Conservation (phyloP, 208 protist species). For the Naegleria gruberi region DNA sequence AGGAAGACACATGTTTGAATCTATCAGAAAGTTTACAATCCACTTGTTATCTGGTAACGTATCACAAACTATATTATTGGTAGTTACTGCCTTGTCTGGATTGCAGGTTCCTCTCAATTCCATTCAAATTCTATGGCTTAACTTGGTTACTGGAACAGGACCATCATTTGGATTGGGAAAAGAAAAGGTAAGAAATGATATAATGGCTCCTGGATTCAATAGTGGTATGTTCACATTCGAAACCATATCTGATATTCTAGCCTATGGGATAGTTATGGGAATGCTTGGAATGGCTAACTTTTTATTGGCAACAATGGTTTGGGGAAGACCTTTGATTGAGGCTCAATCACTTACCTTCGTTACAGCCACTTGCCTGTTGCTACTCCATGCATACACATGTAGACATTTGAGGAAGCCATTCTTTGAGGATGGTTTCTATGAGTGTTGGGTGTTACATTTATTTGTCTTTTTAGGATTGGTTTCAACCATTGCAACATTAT, state of each 20-base stretch:
- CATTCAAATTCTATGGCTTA: constrained; percentile 80
- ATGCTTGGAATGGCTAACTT: constrained; percentile 43
- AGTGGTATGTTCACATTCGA: constrained; percentile 65
- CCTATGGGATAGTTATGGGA: constrained; percentile 70
- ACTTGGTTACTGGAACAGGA: constrained; percentile 64
- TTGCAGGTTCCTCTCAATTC: constrained; percentile 59
- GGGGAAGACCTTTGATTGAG: constrained; percentile 49
- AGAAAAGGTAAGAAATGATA: not conserved
- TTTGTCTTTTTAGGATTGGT: not conserved
- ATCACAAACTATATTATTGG: constrained; percentile 43
- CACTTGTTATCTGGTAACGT: constrained; percentile 74
- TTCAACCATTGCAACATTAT: not conserved
- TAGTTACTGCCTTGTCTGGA: constrained; percentile 70
- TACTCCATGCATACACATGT: constrained; percentile 77
- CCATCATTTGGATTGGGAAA: not conserved
- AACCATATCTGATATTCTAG: constrained; percentile 61
- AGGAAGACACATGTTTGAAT: constrained; percentile 67
- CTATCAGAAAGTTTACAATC: constrained; percentile 74
- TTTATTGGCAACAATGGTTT: constrained; percentile 60
- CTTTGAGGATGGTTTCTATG: not conserved
- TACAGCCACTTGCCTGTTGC: constrained; percentile 66
- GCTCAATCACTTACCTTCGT: constrained; percentile 66
- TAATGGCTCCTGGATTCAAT: constrained; percentile 44
- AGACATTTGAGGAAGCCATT: constrained; percentile 49
- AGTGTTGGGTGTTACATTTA: not conserved